Evolutionary conservation across 148 eudicot genomes (phyloP).

Genomic region (Cornus florida): DNA sequence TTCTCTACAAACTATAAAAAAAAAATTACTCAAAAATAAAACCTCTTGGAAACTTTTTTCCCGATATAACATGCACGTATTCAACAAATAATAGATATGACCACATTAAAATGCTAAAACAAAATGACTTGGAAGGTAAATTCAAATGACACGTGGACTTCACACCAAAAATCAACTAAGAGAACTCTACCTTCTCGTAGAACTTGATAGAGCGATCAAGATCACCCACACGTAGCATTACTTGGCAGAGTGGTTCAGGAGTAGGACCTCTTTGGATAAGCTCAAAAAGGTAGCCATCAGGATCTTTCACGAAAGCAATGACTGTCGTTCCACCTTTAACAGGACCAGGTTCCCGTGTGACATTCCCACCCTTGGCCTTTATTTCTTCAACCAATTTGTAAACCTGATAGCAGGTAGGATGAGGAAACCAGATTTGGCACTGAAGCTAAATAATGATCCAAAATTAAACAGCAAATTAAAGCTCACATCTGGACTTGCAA

Average conservation of each 20-base stretch:
- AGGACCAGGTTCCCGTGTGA: conserved; percentile 91
- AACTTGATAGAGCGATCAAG: conserved; percentile 90
- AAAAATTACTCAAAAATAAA: too few relatives aligned
- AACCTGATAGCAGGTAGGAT: conserved; percentile 42
- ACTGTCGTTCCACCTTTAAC: conserved; percentile 80
- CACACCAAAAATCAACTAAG: neutral
- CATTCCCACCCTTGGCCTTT: conserved; percentile 71
- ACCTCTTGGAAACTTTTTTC: neutral
- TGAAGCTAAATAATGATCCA: neutral
- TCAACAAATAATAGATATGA: neutral
- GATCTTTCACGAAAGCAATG: conserved; percentile 91
- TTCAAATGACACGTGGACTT: neutral
- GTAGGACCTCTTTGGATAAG: conserved; percentile 71
- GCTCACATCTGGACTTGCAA: conserved; percentile 87
- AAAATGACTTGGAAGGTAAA: neutral
- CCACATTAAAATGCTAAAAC: neutral
- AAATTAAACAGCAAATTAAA: neutral
- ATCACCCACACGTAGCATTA: conserved; percentile 95
- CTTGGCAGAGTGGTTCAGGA: conserved; percentile 95
- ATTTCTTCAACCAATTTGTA: conserved; percentile 76
- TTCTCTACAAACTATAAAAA: too few relatives aligned
- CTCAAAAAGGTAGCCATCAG: conserved; percentile 89
- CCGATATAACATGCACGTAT: neutral
- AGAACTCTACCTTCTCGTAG: conserved; percentile 73
- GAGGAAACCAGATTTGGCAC: neutral